Percentiles rank a stretch among this genome's conserved stretches.
These are phyloP conservation scores for Fusarium sp. DNA, from an alignment of 2,329 filamentous ascomycete genomes.

Conservation along the genomic window DNA sequence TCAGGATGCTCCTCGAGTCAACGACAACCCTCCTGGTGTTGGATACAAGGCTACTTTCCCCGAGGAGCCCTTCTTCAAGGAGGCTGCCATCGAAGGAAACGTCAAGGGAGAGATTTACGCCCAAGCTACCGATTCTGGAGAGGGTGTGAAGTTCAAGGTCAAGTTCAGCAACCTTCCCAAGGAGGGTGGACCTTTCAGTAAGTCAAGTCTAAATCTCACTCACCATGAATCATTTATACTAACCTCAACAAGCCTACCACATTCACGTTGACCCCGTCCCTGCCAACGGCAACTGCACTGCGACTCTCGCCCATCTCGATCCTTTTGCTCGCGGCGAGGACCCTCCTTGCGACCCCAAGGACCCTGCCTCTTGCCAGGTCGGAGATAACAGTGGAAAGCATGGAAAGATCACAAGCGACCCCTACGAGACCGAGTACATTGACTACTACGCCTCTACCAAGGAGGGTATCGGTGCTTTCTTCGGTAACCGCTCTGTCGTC, in stretches of 20 bases:
- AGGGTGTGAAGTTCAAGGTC: constrained; percentile 67
- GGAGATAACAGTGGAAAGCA: constrained; percentile 82
- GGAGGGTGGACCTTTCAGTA: constrained; percentile 69
- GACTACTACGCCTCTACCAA: constrained; percentile 69
- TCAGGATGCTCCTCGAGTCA: constrained; percentile 62
- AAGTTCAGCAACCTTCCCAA: constrained; percentile 69
- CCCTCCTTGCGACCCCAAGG: constrained; percentile 66
- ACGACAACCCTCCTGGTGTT: constrained; percentile 65
- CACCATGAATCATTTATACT: constrained; percentile 7
- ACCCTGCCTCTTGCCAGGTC: constrained; percentile 75
- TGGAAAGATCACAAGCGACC: constrained; percentile 66
- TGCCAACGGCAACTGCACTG: constrained; percentile 75
- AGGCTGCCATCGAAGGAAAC: constrained; percentile 61
- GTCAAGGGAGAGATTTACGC: constrained; percentile 65
- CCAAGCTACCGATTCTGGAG: constrained; percentile 58
- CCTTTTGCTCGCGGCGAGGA: constrained; percentile 73
- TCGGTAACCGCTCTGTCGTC: constrained; percentile 73
- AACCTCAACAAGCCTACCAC: constrained; percentile 70
- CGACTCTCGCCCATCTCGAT: constrained; percentile 75
- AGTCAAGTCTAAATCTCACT: constrained; percentile 44
- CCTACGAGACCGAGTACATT: constrained; percentile 62
- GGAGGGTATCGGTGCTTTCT: constrained; percentile 64
- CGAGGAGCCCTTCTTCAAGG: constrained; percentile 61
- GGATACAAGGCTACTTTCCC: constrained; percentile 69
- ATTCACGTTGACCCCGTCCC: constrained; percentile 75